Base-by-base conservation (phyloP, 176 grass and related monocot species). In the Alopecurus myosuroides region DNA sequence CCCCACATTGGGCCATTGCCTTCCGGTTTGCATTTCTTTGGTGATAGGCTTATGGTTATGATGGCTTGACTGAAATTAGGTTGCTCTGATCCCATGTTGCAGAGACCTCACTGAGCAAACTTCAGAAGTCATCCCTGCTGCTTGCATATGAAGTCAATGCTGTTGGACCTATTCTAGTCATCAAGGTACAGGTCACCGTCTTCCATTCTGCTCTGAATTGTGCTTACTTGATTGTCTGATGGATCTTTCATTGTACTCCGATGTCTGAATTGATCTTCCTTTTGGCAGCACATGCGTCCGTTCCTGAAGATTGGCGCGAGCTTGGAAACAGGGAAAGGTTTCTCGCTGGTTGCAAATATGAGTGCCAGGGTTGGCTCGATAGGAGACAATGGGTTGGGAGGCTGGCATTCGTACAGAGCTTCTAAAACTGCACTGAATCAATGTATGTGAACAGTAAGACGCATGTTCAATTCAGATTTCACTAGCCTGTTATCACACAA, bases 381-480 rank as follows among this genome's bases (percentile, higher is more conserved):
- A 36, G 93, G 96, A 10, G 93, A 98, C 22, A 98, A 98, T 33
- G 61, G 77, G 61, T 63, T 98, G 71, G 96, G 93, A 46, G 93
- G 96, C 63, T 98, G 96, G 96, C 91, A 95, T 77, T 90, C 96
- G 20, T 98, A 98, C 50, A 92, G 96, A 77, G 85, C 96, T 84
- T 98, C 91, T 25, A 95, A 98, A 92, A 71, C 95, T 20, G 91
- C 95, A 14, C 62, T 95, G 67, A 95, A 98, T 85, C 93, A 98
- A 82, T 88, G 93, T 94, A 89, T 89, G 79, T 30, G 35, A 63
- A 73, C 22, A n/a, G 33, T 20, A 31, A 58, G 46, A 23, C 12
- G 29, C 7, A 22, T 30, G 41, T 5, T 70, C 10, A 29, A n/a
- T 33, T 60, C 53, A 41, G 3, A 71, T 71, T 20, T 36, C 6